These are phyloP conservation scores for Jamesozyma hellenica DNA, from an alignment of 805 yeast genomes.

Conservation along the genomic window DNA sequence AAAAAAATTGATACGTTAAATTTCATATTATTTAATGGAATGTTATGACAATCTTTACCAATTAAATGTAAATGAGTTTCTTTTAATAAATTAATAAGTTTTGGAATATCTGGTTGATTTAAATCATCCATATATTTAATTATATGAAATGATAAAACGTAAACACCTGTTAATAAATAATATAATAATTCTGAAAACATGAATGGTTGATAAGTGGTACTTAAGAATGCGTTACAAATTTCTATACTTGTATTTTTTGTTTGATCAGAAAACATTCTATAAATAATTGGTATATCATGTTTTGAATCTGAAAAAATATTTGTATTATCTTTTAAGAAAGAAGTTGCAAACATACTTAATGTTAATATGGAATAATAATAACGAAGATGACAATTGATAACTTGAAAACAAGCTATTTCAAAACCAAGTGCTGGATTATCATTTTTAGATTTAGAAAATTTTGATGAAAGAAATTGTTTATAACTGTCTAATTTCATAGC, in stretches of 20 bases:
- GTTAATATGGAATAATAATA: slow-evolving; percentile 12
- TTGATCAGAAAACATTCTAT: slow-evolving; percentile 8
- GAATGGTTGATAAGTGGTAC: slow-evolving; percentile 14
- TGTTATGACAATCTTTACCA: slow-evolving; percentile 10
- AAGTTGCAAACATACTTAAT: slow-evolving; percentile 13
- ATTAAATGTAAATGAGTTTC: slow-evolving; percentile 11
- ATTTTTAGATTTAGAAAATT: slow-evolving; percentile 11
- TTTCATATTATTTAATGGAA: slow-evolving; percentile 16
- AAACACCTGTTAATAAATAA: slow-evolving; percentile 18
- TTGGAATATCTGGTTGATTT: slow-evolving; percentile 6
- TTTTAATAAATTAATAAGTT: slow-evolving; percentile 9
- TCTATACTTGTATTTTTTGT: slow-evolving; percentile 8
- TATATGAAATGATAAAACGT: slow-evolving; percentile 12
- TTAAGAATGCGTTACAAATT: slow-evolving; percentile 14
- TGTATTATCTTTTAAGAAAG: slow-evolving; percentile 18
- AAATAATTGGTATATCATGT: slow-evolving; percentile 11
- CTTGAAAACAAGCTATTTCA: slow-evolving; percentile 16
- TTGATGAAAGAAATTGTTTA: slow-evolving; percentile 14
- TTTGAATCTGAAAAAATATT: slow-evolving; percentile 9
- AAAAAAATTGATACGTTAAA: slow-evolving; percentile 20
- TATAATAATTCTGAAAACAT: slow-evolving; percentile 18
- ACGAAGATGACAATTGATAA: slow-evolving; percentile 19
- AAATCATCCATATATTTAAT: slow-evolving; percentile 14
- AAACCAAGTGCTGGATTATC: slow-evolving; percentile 14
- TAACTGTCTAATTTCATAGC: slow-evolving; percentile 16